Conservation (phyloP, 805 yeast species). For the Barnettozyma salicaria region DNA sequence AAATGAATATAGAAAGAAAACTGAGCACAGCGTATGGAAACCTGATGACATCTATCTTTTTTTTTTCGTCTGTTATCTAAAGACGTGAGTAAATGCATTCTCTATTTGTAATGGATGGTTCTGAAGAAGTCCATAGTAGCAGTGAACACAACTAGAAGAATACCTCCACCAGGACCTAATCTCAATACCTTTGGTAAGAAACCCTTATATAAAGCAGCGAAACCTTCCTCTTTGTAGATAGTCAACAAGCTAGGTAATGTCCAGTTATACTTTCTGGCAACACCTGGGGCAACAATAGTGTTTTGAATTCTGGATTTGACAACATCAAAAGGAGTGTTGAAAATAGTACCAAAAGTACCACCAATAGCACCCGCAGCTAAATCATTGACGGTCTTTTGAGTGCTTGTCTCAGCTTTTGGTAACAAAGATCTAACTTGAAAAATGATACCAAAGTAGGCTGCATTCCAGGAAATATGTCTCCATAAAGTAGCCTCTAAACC, state of each 20-base stretch:
- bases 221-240: conserved; percentile 87
- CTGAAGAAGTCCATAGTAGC: conserved; percentile 92
- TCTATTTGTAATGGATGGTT: conserved; percentile 25
- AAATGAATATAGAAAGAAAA: too few relatives aligned
- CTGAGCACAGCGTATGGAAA: too few relatives aligned
- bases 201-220: conserved; percentile 87
- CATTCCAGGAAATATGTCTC: conserved; percentile 97
- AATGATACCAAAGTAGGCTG: conserved; percentile 95
- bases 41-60: conserved; percentile 3
- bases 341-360: conserved; percentile 92
- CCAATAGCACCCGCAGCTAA: conserved; percentile 91
- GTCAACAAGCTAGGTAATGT: conserved; percentile 70
- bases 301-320: conserved; percentile 95
- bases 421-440: conserved; percentile 75
- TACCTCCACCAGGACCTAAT: conserved; percentile 99
- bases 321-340: conserved; percentile 96
- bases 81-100: not conserved
- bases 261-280: conserved; percentile 87
- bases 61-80: not conserved
- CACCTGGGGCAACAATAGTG: conserved; percentile 60
- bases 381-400: conserved; percentile 80
- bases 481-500: conserved; percentile 96
- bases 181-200: conserved; percentile 95
- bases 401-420: conserved; percentile 67
- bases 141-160: conserved; percentile 92